These are phyloP conservation scores for Talaromyces pinophilus DNA, from an alignment of 2,329 filamentous ascomycete genomes.

Conservation along the genomic window DNA sequence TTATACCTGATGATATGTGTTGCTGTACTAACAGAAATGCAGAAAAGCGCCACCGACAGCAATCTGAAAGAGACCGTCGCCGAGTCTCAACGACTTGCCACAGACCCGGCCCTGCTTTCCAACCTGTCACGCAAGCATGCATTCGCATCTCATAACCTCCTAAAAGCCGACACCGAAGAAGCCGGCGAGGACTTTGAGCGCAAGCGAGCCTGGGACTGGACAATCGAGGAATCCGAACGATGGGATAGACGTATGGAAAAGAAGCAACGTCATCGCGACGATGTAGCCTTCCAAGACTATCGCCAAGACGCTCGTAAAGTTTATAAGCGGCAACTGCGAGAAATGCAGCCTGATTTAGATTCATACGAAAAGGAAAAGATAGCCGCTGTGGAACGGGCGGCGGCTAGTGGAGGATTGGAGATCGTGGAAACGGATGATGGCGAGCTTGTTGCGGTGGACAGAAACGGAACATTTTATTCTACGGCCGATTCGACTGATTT, in stretches of 20 bases:
- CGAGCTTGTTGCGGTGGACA: slow-evolving; percentile 91
- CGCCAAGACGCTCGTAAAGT: slow-evolving; percentile 83
- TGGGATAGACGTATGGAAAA: slow-evolving; percentile 93
- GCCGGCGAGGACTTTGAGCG: slow-evolving; percentile 91
- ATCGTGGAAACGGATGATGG: slow-evolving; percentile 95
- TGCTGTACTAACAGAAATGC: slow-evolving; percentile 27
- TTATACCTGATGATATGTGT: slow-evolving; percentile 9
- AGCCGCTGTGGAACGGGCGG: slow-evolving; percentile 79
- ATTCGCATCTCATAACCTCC: slow-evolving; percentile 84
- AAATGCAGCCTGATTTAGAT: slow-evolving; percentile 74
- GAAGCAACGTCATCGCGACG: slow-evolving; percentile 76
- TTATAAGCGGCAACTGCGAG: slow-evolving; percentile 85
- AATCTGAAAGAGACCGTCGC: slow-evolving; percentile 83
- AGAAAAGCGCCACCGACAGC: slow-evolving; percentile 46
- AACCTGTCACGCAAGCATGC: slow-evolving; percentile 83
- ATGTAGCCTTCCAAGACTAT: slow-evolving; percentile 89
- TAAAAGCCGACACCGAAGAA: slow-evolving; percentile 87
- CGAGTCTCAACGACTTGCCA: slow-evolving; percentile 76
- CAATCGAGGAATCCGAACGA: slow-evolving; percentile 84
- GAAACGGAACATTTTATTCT: slow-evolving; percentile 85
- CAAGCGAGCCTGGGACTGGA: slow-evolving; percentile 99
- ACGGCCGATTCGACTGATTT: slow-evolving; percentile 81
- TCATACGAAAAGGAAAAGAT: slow-evolving; percentile 86
- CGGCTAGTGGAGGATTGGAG: slow-evolving; percentile 79
- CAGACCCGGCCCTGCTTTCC: slow-evolving; percentile 74